These are phyloP conservation scores for Rhynchospora tenuis DNA, from an alignment of 176 grass and related monocot genomes.

Conservation along the genomic window DNA sequence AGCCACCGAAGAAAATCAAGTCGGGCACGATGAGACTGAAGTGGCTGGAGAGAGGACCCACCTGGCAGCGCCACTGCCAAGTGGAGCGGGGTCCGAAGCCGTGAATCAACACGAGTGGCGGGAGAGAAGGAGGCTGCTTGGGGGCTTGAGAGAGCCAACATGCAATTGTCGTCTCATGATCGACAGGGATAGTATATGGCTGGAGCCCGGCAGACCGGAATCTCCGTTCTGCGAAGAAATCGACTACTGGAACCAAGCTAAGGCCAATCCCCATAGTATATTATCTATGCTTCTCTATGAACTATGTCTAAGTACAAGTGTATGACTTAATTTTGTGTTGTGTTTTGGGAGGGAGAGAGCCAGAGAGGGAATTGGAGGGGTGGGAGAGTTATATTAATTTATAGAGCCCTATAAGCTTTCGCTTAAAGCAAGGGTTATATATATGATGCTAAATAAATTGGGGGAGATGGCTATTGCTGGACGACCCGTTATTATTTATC, in stretches of 20 bases:
- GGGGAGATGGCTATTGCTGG: background rate
- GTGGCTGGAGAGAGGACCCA: slow-evolving; percentile 37
- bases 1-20: slow-evolving; percentile 72
- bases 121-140: slow-evolving; percentile 22
- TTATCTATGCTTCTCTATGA: background rate
- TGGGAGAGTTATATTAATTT: too few species aligned
- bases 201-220: slow-evolving; percentile 57
- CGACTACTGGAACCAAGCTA: slow-evolving; percentile 48
- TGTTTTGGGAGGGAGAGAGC: background rate
- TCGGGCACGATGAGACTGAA: slow-evolving; percentile 74
- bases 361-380: too few species aligned
- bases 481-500: too few species aligned
- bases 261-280: slow-evolving; percentile 38
- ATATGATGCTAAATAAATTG: background rate
- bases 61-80: slow-evolving; percentile 72
- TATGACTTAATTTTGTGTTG: background rate
- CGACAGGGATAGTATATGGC: slow-evolving; percentile 30
- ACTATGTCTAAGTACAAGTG: background rate
- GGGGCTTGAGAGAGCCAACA: slow-evolving; percentile 34
- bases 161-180: slow-evolving; percentile 28
- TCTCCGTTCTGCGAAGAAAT: slow-evolving; percentile 34
- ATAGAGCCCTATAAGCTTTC: background rate
- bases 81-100: slow-evolving; percentile 71
- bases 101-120: slow-evolving; percentile 62
- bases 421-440: slow-evolving; percentile 21